phyloP scores from a whole-genome alignment of 805 yeast species.

The Candida palmyrensis region DNA sequence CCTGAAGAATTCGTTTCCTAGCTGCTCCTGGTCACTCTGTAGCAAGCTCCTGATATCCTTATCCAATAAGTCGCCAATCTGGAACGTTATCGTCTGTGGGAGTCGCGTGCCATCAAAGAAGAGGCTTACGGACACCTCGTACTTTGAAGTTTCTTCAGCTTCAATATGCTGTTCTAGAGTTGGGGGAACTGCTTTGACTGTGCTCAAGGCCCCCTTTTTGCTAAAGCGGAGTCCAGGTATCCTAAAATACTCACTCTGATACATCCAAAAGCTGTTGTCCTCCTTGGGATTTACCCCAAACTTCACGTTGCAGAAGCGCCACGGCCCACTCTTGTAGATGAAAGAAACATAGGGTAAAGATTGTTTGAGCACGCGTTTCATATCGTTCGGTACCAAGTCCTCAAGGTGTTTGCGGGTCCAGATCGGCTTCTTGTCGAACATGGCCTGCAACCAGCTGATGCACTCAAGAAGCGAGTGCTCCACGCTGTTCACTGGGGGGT shows the following conservation, averaged over 20 bases:
- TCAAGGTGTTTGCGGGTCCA: constrained; percentile 78
- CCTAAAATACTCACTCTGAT: constrained; percentile 85
- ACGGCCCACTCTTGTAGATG: constrained; percentile 84
- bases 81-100: constrained; percentile 69
- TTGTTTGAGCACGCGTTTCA: constrained; percentile 48
- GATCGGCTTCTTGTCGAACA: constrained; percentile 71
- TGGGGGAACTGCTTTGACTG: constrained; percentile 19
- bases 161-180: constrained; percentile 12
- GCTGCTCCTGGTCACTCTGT: constrained; percentile 23
- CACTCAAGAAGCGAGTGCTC: constrained; percentile 36
- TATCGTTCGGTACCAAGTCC: constrained; percentile 46
- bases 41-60: constrained; percentile 49
- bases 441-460: constrained; percentile 33
- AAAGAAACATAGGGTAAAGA: constrained; percentile 85
- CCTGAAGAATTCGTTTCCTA: constrained; percentile 28
- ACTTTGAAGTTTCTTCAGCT: constrained; percentile 11
- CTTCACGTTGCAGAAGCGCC: constrained; percentile 81
- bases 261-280: constrained; percentile 49
- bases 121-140: constrained; percentile 32
- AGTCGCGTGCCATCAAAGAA: constrained; percentile 67
- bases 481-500: constrained; percentile 27
- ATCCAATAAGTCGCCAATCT: constrained; percentile 74
- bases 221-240: constrained; percentile 28
- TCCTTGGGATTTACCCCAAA: constrained; percentile 75
- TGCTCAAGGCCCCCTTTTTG: constrained; percentile 4